Base-by-base conservation (phyloP, 2,329 filamentous ascomycete species). In the Fusarium mangiferae region DNA sequence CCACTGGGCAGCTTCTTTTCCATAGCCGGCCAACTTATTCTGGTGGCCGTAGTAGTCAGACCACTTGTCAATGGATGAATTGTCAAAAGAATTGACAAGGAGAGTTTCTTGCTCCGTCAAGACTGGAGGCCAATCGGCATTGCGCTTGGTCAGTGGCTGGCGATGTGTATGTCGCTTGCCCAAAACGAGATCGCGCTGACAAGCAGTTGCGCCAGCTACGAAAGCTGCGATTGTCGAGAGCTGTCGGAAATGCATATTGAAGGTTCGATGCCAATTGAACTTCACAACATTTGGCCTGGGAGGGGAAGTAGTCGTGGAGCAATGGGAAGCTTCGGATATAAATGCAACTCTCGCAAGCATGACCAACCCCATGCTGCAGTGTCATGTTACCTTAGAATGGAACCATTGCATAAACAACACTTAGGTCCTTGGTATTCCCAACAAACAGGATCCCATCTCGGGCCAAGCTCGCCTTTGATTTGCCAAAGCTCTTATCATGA, bases 21-120 rank as follows among this genome's bases (percentile, higher is more conserved):
- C 82, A 5, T 77, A 70, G 22, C 82, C 82, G 3, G 82, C 83
- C 6, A 84, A 72, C 66, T 84, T 83, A 67, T 82, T 79, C 62
- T 82, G 79, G 59, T 82, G 80, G 12, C 82, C 81, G 57, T 84
- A 84, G 73, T 84, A 84, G 55, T 83, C 59, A 13, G 82, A 79
- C 82, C 82, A 84, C 63, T 79, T 74, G 33, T 82, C 81, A 42
- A 83, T 80, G 17, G 80, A 81, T 1, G 83, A 79, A 12, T 80
- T 82, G 60, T 84, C 82, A 64, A 84, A 83, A 0, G 81, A 74
- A 68, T 83, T 84, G 55, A 80, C 76, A 1, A 83, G 63, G 0
- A 82, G 57, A 0, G 80, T 81, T 74, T 83, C 82, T 4, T 78
- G 72, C 15, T 82, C 79, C 1, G 76, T 75, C 12, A 84, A 66